phyloP scores from a whole-genome alignment of 2,329 filamentous ascomycete genomes.

The Cytospora chrysosperma region DNA sequence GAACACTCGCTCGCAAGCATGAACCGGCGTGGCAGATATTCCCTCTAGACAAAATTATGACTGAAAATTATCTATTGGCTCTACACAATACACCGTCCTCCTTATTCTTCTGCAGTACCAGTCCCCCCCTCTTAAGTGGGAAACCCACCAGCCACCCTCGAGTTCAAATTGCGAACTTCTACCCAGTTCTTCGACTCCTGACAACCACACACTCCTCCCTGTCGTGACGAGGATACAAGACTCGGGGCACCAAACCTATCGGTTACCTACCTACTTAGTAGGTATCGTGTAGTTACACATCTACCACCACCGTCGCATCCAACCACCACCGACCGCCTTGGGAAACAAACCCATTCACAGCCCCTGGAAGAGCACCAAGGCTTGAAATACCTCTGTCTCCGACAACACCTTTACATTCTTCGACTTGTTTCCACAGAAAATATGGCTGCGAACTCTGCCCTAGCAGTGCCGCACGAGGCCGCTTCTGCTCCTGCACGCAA shows the following conservation, averaged over 20 bases:
- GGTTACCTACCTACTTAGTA: too few species aligned
- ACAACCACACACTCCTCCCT: not conserved
- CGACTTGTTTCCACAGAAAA: not conserved
- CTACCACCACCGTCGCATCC: not conserved
- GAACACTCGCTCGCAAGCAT: constrained; percentile 12
- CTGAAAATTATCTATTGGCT: constrained; percentile 1
- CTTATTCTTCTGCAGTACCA: not conserved
- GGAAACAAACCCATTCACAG: not conserved
- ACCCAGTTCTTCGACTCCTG: not conserved
- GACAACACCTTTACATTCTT: not conserved
- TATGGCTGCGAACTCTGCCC: constrained; percentile 24
- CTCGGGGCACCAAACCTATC: not conserved
- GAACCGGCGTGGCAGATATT: constrained; percentile 7
- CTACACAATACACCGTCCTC: not conserved
- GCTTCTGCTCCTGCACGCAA: constrained; percentile 19
- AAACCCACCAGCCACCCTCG: not conserved
- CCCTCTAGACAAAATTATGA: not conserved
- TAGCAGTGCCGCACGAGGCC: constrained; percentile 10
- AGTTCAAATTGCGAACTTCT: not conserved
- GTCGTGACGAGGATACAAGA: not conserved
- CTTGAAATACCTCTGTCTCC: not conserved
- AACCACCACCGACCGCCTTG: not conserved
- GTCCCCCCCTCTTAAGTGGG: not conserved
- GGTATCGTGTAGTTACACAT: not conserved
- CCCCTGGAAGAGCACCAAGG: not conserved